A percentile compares a stretch with the other conserved stretches of the same genome.
These are phyloP conservation scores for Heracleum sosnowskyi DNA, from an alignment of 129 eudicot genomes.

Conservation along the genomic window DNA sequence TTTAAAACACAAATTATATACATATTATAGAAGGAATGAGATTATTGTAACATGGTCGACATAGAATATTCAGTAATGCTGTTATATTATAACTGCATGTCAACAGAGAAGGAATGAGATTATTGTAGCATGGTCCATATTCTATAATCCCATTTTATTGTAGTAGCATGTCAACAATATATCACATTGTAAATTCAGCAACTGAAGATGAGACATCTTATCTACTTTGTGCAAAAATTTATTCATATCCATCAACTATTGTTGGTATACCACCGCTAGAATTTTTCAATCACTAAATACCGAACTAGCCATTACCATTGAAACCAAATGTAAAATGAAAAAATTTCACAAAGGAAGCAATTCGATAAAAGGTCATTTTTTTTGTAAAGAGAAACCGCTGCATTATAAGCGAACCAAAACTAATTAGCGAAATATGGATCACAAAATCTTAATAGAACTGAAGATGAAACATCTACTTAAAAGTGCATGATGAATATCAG, in stretches of 20 bases:
- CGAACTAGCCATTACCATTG: background rate
- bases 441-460: background rate
- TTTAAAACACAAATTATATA: background rate
- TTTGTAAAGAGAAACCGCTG: background rate
- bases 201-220: background rate
- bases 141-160: background rate
- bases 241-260: background rate
- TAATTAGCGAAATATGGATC: background rate
- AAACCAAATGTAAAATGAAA: background rate
- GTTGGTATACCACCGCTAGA: background rate
- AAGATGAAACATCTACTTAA: background rate
- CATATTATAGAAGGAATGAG: background rate
- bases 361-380: background rate
- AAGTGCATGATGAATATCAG: background rate
- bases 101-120: background rate
- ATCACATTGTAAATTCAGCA: background rate
- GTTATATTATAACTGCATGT: background rate
- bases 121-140: background rate
- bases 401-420: background rate
- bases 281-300: background rate
- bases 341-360: background rate
- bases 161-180: background rate
- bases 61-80: background rate
- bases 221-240: background rate
- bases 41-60: background rate